Percentiles rank a stretch among this genome's conserved stretches.
phyloP scores from a whole-genome alignment of 148 eudicot species.

The Rhododendron vialii region DNA sequence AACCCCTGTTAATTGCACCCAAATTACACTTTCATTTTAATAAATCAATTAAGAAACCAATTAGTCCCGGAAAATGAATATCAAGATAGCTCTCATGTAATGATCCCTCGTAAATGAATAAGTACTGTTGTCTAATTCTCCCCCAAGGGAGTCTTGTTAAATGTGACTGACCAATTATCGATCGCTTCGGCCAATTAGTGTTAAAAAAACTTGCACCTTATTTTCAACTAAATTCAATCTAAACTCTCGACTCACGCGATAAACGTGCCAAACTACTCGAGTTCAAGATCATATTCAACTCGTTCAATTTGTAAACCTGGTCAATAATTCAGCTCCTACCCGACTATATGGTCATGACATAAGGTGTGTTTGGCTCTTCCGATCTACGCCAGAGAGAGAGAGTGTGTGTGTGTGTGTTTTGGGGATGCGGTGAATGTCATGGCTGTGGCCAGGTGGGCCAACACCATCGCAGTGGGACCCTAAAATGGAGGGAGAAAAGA shows the following conservation, averaged over 20 bases:
- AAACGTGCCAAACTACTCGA: not conserved
- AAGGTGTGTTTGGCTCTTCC: not conserved
- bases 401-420: not conserved
- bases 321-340: not conserved
- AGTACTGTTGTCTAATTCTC: too few species aligned
- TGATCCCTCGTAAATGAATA: not conserved
- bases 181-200: not conserved
- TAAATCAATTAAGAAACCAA: not conserved
- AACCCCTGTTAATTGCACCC: not conserved
- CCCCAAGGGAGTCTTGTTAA: not conserved
- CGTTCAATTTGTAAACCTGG: not conserved
- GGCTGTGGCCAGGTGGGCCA: slow-evolving; percentile 2
- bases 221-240: too few species aligned
- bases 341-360: not conserved
- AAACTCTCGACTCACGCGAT: too few species aligned
- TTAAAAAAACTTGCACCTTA: too few species aligned
- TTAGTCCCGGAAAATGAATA: not conserved
- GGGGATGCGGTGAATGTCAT: not conserved
- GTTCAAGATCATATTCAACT: not conserved
- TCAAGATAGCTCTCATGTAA: not conserved
- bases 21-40: not conserved
- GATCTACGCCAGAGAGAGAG: not conserved
- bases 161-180: not conserved
- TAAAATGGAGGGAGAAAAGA: not conserved
- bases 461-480: slow-evolving; percentile 12